A percentile compares a stretch with the other conserved stretches of the same genome.
Conservation (phyloP, 2,329 filamentous ascomycete genomes). For the Colletotrichum navitas region DNA sequence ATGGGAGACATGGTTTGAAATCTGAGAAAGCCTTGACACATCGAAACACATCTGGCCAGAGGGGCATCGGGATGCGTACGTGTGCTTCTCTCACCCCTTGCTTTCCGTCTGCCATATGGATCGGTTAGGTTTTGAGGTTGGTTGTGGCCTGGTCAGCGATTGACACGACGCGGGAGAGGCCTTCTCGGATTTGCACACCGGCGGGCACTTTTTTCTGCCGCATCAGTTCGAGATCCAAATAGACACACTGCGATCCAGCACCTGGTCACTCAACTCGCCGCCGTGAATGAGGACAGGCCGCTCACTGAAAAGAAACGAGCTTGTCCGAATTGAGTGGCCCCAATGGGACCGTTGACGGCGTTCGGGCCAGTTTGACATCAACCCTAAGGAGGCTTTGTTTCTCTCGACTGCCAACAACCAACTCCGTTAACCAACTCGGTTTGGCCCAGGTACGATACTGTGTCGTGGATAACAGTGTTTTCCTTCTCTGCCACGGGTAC, state of each 20-base stretch:
- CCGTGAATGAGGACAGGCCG: background rate
- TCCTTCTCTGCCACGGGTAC: background rate
- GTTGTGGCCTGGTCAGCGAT: background rate
- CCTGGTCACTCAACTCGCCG: background rate
- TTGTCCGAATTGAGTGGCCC: conserved; percentile 29
- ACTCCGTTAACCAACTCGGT: background rate
- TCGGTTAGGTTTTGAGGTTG: background rate
- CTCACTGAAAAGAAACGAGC: conserved; percentile 14
- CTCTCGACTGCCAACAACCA: background rate
- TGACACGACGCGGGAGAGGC: background rate
- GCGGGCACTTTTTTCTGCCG: conserved; percentile 21
- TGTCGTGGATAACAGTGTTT: background rate
- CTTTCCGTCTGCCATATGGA: background rate
- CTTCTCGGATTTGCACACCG: conserved; percentile 18
- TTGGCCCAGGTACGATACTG: background rate
- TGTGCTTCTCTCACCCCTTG: conserved; percentile 10
- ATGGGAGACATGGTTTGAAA: conserved; percentile 16
- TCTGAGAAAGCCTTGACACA: conserved; percentile 9
- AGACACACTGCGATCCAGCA: conserved; percentile 1
- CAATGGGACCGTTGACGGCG: background rate
- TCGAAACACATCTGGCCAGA: background rate
- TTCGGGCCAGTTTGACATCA: background rate
- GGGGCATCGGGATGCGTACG: conserved; percentile 1
- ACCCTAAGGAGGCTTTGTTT: conserved; percentile 1
- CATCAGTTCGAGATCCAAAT: conserved; percentile 10